Percentiles rank a stretch among this genome's conserved stretches.
Evolutionary conservation across 352 stramenopile genomes (phyloP).

Genomic region (Pilasporangium apinafurcum): DNA sequence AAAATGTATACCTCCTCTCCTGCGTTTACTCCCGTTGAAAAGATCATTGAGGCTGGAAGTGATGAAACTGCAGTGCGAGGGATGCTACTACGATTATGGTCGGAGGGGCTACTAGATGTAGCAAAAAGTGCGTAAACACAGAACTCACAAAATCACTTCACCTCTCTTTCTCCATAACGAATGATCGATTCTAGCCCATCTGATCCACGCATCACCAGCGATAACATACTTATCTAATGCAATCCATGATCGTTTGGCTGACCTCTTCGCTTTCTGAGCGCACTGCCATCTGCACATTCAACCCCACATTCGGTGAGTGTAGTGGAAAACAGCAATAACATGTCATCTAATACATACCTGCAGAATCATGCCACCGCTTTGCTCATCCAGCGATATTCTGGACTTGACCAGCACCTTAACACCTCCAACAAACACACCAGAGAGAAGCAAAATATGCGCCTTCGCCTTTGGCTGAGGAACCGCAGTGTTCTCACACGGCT

Average conservation of each 20-base stretch:
- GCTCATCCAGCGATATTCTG: constrained; percentile 91
- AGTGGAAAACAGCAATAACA: background rate
- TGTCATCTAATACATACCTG: constrained; percentile 41
- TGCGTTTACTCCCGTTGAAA: constrained; percentile 16
- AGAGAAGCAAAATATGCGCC: constrained; percentile 95
- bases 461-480: constrained; percentile 86
- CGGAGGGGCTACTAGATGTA: constrained; percentile 53
- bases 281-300: constrained; percentile 90
- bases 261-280: constrained; percentile 92
- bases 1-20: constrained; percentile 64
- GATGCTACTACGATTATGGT: constrained; percentile 80
- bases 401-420: constrained; percentile 94
- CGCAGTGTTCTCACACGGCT: constrained; percentile 94
- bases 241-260: constrained; percentile 96
- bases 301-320: constrained; percentile 8
- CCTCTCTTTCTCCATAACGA: constrained; percentile 13
- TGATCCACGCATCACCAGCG: background rate
- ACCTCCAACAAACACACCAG: constrained; percentile 94
- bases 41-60: constrained; percentile 27
- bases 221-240: constrained; percentile 84
- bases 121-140: constrained; percentile 4
- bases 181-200: constrained; percentile 13
- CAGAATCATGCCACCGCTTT: constrained; percentile 87
- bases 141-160: constrained; percentile 39
- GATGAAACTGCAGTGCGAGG: constrained; percentile 65